Conservation (phyloP, 768 basidiomycete genomes). For the Suillus clintonianus region DNA sequence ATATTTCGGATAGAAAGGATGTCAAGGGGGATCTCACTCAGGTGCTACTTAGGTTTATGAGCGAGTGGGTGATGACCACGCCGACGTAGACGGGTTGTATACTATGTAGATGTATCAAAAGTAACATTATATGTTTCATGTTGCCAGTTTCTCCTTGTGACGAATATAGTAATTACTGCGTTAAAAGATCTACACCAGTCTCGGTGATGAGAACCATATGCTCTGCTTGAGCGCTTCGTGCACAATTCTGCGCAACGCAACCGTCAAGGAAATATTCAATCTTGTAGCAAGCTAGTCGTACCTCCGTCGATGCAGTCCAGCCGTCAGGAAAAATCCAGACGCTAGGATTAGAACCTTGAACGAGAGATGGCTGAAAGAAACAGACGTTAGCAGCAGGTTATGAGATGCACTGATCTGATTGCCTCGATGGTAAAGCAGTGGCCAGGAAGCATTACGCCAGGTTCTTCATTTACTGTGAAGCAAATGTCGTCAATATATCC, state of each 20-base stretch:
- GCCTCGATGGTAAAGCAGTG: constrained; percentile 95
- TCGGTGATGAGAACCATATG: constrained; percentile 88
- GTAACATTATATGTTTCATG: constrained; percentile 9
- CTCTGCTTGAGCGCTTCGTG: constrained; percentile 82
- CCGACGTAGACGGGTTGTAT: constrained; percentile 13
- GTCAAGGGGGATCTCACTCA: constrained; percentile 56
- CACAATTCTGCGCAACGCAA: constrained; percentile 58
- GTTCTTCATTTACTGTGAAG: constrained; percentile 75
- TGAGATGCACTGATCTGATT: constrained; percentile 6
- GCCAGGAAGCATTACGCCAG: constrained; percentile 78
- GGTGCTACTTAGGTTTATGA: constrained; percentile 64
- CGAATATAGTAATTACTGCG: constrained; percentile 32
- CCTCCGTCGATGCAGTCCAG: constrained; percentile 92
- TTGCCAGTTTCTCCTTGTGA: background rate
- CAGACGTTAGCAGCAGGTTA: background rate
- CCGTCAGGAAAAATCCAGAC: constrained; percentile 88
- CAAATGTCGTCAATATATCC: background rate
- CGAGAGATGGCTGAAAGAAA: constrained; percentile 60
- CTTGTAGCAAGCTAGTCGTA: constrained; percentile 27
- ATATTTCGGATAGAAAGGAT: constrained; percentile 40
- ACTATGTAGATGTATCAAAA: constrained; percentile 5
- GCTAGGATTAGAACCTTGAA: constrained; percentile 69
- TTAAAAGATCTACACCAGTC: constrained; percentile 76
- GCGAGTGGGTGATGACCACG: constrained; percentile 54
- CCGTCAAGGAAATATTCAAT: constrained; percentile 1